Evolutionary conservation across 2,329 filamentous ascomycete species (phyloP), one percentile per base, ranked within the genome.

Genomic region (Verticillium klebahnii): DNA sequence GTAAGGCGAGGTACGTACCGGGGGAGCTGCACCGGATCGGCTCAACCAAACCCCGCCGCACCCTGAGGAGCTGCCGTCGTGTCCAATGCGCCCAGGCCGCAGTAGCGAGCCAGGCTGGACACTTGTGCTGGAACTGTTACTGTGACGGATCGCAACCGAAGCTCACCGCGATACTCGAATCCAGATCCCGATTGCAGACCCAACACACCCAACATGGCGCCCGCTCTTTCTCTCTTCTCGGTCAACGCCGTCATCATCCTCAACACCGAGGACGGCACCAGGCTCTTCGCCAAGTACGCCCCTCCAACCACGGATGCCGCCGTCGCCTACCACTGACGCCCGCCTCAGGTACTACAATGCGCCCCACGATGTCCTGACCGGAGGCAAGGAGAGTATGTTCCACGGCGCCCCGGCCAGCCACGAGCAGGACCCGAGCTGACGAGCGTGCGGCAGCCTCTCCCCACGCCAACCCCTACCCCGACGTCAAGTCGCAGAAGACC

Each of bases 401-500:
- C 4, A 23, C 45, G 23, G 45, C 12, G 9, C 34, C 12, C 8
- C 45, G 9, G 9, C 12, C 19, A 11, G 12, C 19, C 8, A 23
- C 23, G 23, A 11, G n/a, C 9, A 23, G 11, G 9, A n/a, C 19
- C 19, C 3, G 5, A 4, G 45, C 45, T 50, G 45, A 50, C 45
- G 45, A 50, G n/a, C 5, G 6, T 12, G 8, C 45, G 23, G 19
- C 45, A 50, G 45, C n/a, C n/a, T 23, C 45, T 25, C 17, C 45
- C 23, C 45, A 50, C 9, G 7, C 45, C 68, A 92, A 90, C 73
- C 92, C 93, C 25, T 98, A 97, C 77, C 83, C 91, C 63, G 92
- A 92, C 62, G 78, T 95, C 61, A 97, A 97, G 81, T 88, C 96
- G 69, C 95, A 99, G 79, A 97, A 96, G 77, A 85, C 91, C 2